Percentiles rank a stretch among this genome's conserved stretches.
Evolutionary conservation across 2,329 filamentous ascomycete species (phyloP).

Genomic region (Colletotrichum acutatum): DNA sequence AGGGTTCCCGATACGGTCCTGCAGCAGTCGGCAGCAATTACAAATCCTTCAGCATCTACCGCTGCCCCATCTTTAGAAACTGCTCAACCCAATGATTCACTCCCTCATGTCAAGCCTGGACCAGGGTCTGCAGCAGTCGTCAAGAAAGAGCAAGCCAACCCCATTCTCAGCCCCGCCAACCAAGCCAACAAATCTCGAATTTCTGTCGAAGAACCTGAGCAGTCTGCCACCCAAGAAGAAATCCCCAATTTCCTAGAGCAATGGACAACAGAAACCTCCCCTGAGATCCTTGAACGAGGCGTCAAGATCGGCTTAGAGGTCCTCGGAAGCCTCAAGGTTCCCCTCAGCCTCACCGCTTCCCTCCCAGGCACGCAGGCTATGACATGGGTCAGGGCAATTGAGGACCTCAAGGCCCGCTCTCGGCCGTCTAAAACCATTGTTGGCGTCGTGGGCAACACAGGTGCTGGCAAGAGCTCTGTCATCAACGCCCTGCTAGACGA

Average conservation of each 20-base stretch:
- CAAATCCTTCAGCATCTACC: background rate
- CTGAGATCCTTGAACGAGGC: constrained; percentile 17
- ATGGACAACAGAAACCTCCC: constrained; percentile 12
- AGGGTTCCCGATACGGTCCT: background rate
- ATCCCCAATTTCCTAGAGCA: constrained; percentile 4
- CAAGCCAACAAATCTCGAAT: no score
- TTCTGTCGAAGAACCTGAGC: background rate
- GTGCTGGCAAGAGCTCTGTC: constrained; percentile 70
- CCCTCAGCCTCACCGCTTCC: background rate
- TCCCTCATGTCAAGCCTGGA: background rate
- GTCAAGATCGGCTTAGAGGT: constrained; percentile 18
- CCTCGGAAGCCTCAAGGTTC: constrained; percentile 14
- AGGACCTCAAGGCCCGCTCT: constrained; percentile 40
- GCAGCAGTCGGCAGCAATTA: background rate
- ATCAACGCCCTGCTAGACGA: constrained; percentile 74
- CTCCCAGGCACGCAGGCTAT: constrained; percentile 9
- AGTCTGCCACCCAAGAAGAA: background rate
- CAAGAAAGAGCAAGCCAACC: background rate
- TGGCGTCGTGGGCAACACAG: constrained; percentile 72
- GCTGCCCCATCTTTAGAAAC: background rate
- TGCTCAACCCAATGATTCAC: background rate
- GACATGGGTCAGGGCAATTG: constrained; percentile 23
- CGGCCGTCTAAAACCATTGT: constrained; percentile 53
- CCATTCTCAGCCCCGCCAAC: background rate
- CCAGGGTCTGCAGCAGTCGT: background rate